A percentile compares a stretch with the other conserved stretches of the same genome.
Conservation (phyloP, 108 stramenopile species). For the Asterionellopsis glacialis region DNA sequence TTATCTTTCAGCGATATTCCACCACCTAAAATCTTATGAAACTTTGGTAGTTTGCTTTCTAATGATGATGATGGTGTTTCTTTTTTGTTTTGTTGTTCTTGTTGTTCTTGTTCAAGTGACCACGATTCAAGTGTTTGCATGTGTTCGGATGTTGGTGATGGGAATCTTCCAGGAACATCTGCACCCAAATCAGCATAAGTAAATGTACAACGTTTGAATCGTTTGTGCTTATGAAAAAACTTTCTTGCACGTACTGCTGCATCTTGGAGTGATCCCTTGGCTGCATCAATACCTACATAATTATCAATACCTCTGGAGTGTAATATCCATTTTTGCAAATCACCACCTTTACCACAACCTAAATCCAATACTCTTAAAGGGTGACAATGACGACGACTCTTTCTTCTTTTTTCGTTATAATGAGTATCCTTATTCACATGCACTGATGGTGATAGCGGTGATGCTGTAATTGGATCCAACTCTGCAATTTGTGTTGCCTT, state of each 20-base stretch:
- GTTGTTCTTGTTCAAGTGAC: slow-evolving; percentile 64
- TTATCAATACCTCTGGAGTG: slow-evolving; percentile 65
- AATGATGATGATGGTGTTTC: slow-evolving; percentile 30
- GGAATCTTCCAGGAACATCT: slow-evolving; percentile 80
- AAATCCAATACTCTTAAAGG: slow-evolving; percentile 89
- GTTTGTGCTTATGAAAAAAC: slow-evolving; percentile 47
- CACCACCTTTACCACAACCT: slow-evolving; percentile 98
- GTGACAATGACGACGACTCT: slow-evolving; percentile 25
- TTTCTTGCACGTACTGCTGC: slow-evolving; percentile 80
- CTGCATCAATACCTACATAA: slow-evolving; percentile 97
- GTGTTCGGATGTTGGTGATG: slow-evolving; percentile 25
- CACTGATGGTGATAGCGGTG: no score
- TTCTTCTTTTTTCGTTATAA: no score
- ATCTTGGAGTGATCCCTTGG: slow-evolving; percentile 88
- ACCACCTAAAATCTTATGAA: slow-evolving; percentile 53
- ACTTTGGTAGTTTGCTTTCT: slow-evolving; percentile 52
- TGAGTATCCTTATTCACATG: no score
- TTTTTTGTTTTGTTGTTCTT: no score
- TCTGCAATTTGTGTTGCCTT: slow-evolving; percentile 91
- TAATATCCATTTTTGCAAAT: slow-evolving; percentile 88
- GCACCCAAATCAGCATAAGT: slow-evolving; percentile 83
- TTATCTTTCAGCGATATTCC: slow-evolving; percentile 53
- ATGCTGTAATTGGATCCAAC: slow-evolving; percentile 30
- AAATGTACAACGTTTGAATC: slow-evolving; percentile 58
- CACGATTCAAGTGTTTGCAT: slow-evolving; percentile 77